These are phyloP conservation scores for Phaffomyces antillensis DNA, from an alignment of 805 yeast species.

Conservation along the genomic window DNA sequence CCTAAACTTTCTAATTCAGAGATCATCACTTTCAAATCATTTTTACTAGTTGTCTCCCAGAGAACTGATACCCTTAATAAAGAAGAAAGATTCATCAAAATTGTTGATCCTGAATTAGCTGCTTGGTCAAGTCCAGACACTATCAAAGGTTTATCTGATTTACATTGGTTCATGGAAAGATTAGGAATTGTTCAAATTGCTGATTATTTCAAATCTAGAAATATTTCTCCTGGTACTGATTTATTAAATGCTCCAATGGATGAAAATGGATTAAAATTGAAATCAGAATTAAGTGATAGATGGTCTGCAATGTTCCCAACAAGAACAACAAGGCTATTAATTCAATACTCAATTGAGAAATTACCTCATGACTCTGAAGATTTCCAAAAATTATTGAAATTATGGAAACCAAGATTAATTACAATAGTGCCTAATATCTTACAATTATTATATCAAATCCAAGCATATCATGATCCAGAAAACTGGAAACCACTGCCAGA, in stretches of 20 bases:
- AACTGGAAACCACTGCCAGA: slow-evolving; percentile 86
- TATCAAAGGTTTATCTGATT: slow-evolving; percentile 78
- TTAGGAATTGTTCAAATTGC: slow-evolving; percentile 93
- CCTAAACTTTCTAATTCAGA: slow-evolving; percentile 82
- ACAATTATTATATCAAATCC: slow-evolving; percentile 82
- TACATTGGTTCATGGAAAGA: slow-evolving; percentile 98
- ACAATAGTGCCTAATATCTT: slow-evolving; percentile 89
- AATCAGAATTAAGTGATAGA: slow-evolving; percentile 72
- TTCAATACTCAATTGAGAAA: slow-evolving; percentile 93
- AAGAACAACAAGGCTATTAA: slow-evolving; percentile 88
- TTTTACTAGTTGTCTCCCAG: slow-evolving; percentile 84
- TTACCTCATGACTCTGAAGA: slow-evolving; percentile 73
- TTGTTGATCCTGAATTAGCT: slow-evolving; percentile 87
- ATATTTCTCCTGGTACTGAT: slow-evolving; percentile 71
- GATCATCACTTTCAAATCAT: slow-evolving; percentile 88
- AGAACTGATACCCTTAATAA: slow-evolving; percentile 70
- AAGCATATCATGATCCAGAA: slow-evolving; percentile 88
- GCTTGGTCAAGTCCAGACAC: slow-evolving; percentile 94
- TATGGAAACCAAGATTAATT: slow-evolving; percentile 92
- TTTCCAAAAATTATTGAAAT: slow-evolving; percentile 51
- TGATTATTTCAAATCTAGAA: slow-evolving; percentile 76
- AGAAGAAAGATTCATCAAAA: slow-evolving; percentile 69
- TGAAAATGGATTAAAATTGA: slow-evolving; percentile 73
- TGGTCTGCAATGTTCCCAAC: slow-evolving; percentile 96
- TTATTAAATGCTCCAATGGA: slow-evolving; percentile 80